phyloP scores from a whole-genome alignment of 2,329 filamentous ascomycete genomes.

The Coniochaeta sp. region DNA sequence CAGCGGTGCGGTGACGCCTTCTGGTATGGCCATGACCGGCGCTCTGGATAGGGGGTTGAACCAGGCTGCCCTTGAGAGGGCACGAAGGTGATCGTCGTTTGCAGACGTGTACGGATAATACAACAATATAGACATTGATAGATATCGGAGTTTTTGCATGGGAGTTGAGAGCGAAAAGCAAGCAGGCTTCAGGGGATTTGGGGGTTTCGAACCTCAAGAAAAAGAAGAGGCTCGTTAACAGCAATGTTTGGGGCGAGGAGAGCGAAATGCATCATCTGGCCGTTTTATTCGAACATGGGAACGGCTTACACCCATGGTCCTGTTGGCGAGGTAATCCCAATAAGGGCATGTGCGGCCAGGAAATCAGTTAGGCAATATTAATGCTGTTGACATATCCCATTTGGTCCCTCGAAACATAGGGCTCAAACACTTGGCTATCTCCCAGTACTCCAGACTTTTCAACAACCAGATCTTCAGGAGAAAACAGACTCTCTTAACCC shows the following conservation, averaged over 20 bases:
- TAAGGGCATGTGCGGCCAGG: no score
- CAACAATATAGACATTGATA: background rate
- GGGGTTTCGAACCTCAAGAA: background rate
- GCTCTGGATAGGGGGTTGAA: constrained; percentile 22
- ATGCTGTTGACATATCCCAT: no score
- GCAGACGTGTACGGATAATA: background rate
- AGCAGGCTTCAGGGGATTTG: background rate
- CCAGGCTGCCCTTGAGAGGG: constrained; percentile 20
- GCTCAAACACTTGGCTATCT: no score
- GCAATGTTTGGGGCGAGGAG: background rate
- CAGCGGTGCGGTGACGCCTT: constrained; percentile 31
- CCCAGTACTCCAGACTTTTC: background rate
- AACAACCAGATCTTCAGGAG: background rate
- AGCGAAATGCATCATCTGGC: no score
- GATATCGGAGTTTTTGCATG: background rate
- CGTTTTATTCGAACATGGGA: no score
- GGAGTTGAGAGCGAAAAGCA: background rate
- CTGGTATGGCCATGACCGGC: constrained; percentile 43
- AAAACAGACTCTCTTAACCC: no score
- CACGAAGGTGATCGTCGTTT: constrained; percentile 13
- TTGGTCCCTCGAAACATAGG: no score
- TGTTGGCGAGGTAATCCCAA: background rate
- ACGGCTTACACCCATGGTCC: background rate
- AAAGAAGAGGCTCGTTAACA: background rate
- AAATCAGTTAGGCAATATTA: no score